phyloP scores from a whole-genome alignment of 257 asterid species.

The Solanum arcanum region DNA sequence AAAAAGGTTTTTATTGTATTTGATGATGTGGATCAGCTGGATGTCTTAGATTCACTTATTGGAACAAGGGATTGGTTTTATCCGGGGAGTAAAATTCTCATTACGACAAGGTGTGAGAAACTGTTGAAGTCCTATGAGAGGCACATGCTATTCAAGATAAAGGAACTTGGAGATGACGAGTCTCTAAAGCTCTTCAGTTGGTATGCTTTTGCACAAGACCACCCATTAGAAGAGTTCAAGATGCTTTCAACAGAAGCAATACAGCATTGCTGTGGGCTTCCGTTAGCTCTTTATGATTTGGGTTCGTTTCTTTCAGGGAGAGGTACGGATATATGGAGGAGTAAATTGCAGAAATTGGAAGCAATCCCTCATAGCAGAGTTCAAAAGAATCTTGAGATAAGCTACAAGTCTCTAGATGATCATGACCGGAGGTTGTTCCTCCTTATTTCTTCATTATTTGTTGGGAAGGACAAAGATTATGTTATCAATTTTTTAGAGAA shows the following conservation, averaged over 20 bases:
- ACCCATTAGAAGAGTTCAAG: neutral
- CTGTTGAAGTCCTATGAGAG: neutral
- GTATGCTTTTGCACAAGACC: slow-evolving; percentile 4
- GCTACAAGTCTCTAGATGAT: slow-evolving; percentile 1
- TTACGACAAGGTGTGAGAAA: slow-evolving; percentile 4
- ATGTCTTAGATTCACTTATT: neutral
- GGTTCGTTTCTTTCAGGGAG: neutral
- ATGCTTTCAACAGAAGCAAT: neutral
- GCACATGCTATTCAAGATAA: neutral
- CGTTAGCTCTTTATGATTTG: slow-evolving; percentile 6
- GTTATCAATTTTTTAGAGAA: neutral
- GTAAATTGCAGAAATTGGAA: slow-evolving; percentile 2
- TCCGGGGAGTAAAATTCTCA: slow-evolving; percentile 4
- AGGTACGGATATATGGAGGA: neutral
- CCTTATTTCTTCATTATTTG: neutral
- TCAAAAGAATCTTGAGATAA: slow-evolving; percentile 1
- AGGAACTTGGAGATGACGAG: neutral
- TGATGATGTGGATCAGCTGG: slow-evolving; percentile 8
- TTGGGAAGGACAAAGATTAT: slow-evolving; percentile 2
- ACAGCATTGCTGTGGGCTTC: slow-evolving; percentile 6
- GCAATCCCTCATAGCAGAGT: neutral
- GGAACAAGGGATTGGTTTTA: slow-evolving; percentile 12
- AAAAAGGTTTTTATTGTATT: slow-evolving; percentile 5
- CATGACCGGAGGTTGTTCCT: neutral
- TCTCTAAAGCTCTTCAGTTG: slow-evolving; percentile 4